Base-by-base conservation (phyloP, 2,329 filamentous ascomycete genomes). In the Aspergillus sergii region DNA sequence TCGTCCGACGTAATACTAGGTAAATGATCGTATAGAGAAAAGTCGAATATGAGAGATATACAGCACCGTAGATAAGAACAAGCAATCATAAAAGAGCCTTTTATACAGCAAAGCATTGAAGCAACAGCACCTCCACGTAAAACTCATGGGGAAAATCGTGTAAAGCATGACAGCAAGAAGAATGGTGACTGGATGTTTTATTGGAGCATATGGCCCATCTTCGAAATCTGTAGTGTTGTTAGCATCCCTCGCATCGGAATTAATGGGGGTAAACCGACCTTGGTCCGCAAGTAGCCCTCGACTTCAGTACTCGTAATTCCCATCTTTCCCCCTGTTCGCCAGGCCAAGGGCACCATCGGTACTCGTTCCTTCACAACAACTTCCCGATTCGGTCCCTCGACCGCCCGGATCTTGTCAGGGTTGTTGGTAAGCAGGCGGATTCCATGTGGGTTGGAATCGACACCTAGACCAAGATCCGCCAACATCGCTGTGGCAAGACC, bases 401-500 rank as follows among this genome's bases (percentile, higher is more conserved):
- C 91, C 0, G 95, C 95, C 19, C 93, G 85, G 48, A 99, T 92
- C 82, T 99, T 99, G 71, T 99, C 95, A 0, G 95, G 95, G 72
- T 99, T 99, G 77, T 99, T 99, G 11, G 95, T 99, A 71, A 99
- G 81, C 57, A 99, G 81, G 41, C 92, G 85, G 59, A 98, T 89
- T 16, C 80, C 80, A 34, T 77, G 72, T 28, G 75, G 71, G 32
- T 94, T 91, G 14, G 81, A 78, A 69, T 96, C 85, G 1, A 82
- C 85, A 2, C 84, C 86, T 10, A 89, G 85, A 0, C 92, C 94
- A 34, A 99, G 81, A 79, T 99, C 95, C 64, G 89, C 84, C 59
- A 99, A 83, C 85, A 99, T 98, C 0, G 94, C 94, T 1, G 95
- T 99, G 2, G 95, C 95, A n/a, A 99, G 81, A 1, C 95, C 95